Percentiles rank a stretch among this genome's conserved stretches.
These are phyloP conservation scores for Pythium aristosporum DNA, from an alignment of 352 stramenopile species.

Conservation along the genomic window DNA sequence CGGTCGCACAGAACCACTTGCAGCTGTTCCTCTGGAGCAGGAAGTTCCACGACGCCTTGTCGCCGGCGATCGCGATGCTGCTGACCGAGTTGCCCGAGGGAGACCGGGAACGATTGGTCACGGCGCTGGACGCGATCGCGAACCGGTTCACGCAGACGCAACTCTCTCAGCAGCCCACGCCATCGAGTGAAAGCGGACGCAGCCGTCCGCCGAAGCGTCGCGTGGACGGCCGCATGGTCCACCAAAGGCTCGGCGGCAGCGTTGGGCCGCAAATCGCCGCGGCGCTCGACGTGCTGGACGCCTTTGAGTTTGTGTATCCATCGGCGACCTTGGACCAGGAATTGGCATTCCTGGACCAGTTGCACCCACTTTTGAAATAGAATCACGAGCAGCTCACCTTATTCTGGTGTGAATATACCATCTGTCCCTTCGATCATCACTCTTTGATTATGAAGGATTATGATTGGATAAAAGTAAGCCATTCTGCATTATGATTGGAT, in stretches of 20 bases:
- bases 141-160: conserved; percentile 31
- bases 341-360: conserved; percentile 22
- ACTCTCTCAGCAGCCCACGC: neutral
- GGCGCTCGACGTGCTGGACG: conserved; percentile 50
- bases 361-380: conserved; percentile 25
- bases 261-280: conserved; percentile 39
- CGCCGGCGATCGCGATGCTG: conserved; percentile 51
- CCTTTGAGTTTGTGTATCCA: conserved; percentile 56
- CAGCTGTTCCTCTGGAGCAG: conserved; percentile 71
- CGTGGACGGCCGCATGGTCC: conserved; percentile 53
- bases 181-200: conserved; percentile 3
- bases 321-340: conserved; percentile 18
- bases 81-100: conserved; percentile 26
- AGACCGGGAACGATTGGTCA: conserved; percentile 30
- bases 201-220: conserved; percentile 28
- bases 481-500: conserved; percentile 5
- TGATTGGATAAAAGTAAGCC: neutral
- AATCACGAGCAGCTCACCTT: conserved; percentile 6
- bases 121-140: conserved; percentile 35
- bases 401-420: conserved; percentile 1
- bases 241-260: conserved; percentile 34
- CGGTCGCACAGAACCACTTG: conserved; percentile 33
- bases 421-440: conserved; percentile 3
- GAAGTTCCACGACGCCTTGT: conserved; percentile 57
- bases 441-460: neutral